Conservation (phyloP, 805 yeast species). For the Wickerhamomyces hampshirensis region DNA sequence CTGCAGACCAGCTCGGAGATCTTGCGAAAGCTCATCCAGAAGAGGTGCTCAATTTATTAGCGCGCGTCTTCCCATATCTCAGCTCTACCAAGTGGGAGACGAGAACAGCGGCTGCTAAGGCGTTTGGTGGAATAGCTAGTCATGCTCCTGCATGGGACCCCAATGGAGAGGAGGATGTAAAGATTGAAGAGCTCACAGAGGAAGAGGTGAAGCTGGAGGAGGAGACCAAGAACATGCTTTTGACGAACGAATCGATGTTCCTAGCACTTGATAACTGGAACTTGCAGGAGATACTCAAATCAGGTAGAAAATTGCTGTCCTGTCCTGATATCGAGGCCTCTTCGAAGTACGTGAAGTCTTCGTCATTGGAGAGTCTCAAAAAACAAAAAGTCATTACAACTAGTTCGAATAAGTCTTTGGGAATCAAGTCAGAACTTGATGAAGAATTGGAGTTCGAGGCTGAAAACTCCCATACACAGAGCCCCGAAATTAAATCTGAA, state of each 20-base stretch:
- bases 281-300: slow-evolving; percentile 41
- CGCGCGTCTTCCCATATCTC: slow-evolving; percentile 88
- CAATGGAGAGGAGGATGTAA: slow-evolving; percentile 26
- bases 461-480: slow-evolving; percentile 6
- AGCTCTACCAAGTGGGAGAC: slow-evolving; percentile 92
- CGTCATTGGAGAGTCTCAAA: slow-evolving; percentile 47
- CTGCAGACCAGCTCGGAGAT: slow-evolving; percentile 95
- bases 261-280: slow-evolving; percentile 48
- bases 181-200: slow-evolving; percentile 19
- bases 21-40: slow-evolving; percentile 94
- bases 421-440: slow-evolving; percentile 33
- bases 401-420: too few relatives aligned
- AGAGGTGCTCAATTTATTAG: slow-evolving; percentile 74
- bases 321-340: slow-evolving; percentile 22
- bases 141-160: slow-evolving; percentile 86
- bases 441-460: slow-evolving; percentile 19
- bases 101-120: slow-evolving; percentile 88
- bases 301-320: slow-evolving; percentile 42
- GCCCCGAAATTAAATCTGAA: slow-evolving; percentile 11
- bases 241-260: slow-evolving; percentile 36
- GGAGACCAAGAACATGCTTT: slow-evolving; percentile 22
- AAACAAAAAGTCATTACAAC: slow-evolving; percentile 35
- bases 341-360: slow-evolving; percentile 24
- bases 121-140: slow-evolving; percentile 87
- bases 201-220: slow-evolving; percentile 16